Conservation (phyloP, 176 grass and related monocot species). For the Leersia perrieri region DNA sequence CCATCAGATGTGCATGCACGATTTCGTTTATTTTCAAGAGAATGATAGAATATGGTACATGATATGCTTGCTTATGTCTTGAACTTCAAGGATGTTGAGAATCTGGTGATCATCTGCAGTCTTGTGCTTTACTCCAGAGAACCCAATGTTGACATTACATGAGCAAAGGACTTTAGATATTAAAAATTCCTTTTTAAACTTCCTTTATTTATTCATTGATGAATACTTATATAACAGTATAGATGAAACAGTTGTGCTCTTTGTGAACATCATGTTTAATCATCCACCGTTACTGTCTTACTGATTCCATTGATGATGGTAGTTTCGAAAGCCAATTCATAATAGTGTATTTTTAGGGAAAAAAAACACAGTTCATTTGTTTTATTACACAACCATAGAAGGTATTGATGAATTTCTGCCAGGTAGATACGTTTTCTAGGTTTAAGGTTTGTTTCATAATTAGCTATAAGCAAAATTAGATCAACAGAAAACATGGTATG, state of each 20-base stretch:
- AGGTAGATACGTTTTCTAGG: neutral
- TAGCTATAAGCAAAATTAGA: constrained; percentile 1
- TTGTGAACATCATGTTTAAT: neutral
- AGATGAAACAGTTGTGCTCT: neutral
- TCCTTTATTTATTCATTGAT: neutral
- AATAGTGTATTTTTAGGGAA: too few species aligned
- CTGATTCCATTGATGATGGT: neutral
- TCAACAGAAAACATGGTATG: constrained; percentile 1
- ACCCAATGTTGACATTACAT: neutral
- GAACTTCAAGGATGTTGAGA: constrained; percentile 3
- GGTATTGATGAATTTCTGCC: neutral
- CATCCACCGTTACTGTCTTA: neutral
- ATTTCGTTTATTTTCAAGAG: constrained; percentile 1
- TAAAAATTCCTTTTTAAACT: constrained; percentile 1
- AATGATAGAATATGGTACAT: neutral
- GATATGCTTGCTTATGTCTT: constrained; percentile 6
- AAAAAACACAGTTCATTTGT: constrained; percentile 24
- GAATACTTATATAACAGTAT: neutral
- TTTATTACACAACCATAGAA: neutral
- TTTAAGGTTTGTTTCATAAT: neutral
- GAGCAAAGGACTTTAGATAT: constrained; percentile 17
- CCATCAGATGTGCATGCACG: neutral
- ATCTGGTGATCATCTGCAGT: constrained; percentile 7
- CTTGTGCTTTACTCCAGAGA: constrained; percentile 12
- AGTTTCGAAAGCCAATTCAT: neutral